phyloP scores from a whole-genome alignment of 345 rosid genomes.

The Moricandia moricandioides region DNA sequence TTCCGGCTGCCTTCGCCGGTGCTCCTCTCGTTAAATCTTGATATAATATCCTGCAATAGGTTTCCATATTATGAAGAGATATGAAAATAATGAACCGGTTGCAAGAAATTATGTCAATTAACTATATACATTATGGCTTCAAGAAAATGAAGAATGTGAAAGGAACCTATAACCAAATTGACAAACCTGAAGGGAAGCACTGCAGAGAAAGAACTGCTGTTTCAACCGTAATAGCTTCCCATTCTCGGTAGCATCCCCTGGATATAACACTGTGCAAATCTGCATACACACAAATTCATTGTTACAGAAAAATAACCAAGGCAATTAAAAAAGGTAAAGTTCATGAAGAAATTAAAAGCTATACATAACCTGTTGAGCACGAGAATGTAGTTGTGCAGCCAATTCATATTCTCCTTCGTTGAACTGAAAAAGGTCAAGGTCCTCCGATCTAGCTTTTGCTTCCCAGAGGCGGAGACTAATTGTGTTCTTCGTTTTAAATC shows the following conservation, averaged over 20 bases:
- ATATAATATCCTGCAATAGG: slow-evolving; percentile 73
- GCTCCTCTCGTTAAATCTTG: slow-evolving; percentile 79
- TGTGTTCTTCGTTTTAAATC: slow-evolving; percentile 89
- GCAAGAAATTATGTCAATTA: neutral
- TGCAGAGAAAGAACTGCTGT: slow-evolving; percentile 94
- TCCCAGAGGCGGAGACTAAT: slow-evolving; percentile 99
- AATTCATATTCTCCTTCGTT: slow-evolving; percentile 96
- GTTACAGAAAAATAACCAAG: slow-evolving; percentile 1
- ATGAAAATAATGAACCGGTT: neutral
- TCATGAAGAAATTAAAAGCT: neutral
- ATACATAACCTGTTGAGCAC: slow-evolving; percentile 65
- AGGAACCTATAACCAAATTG: slow-evolving; percentile 18
- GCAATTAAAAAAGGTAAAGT: slow-evolving; percentile 6
- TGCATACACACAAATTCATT: slow-evolving; percentile 31
- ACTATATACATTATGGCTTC: neutral
- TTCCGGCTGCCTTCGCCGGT: slow-evolving; percentile 48
- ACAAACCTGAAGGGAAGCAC: slow-evolving; percentile 97
- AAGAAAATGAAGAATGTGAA: slow-evolving; percentile 5
- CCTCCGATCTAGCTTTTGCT: slow-evolving; percentile 74
- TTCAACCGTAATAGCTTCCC: slow-evolving; percentile 95
- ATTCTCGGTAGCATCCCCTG: slow-evolving; percentile 95
- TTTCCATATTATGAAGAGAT: slow-evolving; percentile 2
- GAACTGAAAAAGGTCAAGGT: slow-evolving; percentile 79
- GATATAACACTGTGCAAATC: slow-evolving; percentile 97
- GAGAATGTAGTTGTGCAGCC: slow-evolving; percentile 80